A percentile compares a stretch with the other conserved stretches of the same genome.
These are phyloP conservation scores for Prunella vulgaris DNA, from an alignment of 257 asterid species.

Conservation along the genomic window DNA sequence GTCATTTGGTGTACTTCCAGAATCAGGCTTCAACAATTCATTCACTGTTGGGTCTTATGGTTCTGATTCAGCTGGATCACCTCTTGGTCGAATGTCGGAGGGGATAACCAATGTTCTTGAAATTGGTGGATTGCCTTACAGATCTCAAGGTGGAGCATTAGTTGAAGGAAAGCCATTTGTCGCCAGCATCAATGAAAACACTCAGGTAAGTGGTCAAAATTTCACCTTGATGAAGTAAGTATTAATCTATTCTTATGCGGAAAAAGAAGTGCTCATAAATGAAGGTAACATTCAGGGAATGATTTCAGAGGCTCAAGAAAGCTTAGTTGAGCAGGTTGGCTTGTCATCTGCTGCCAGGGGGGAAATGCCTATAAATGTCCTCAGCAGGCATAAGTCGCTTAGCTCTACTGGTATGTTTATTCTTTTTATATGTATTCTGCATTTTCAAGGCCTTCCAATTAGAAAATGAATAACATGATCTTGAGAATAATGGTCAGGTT, in stretches of 20 bases:
- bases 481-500: conserved; percentile 39
- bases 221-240: conserved; percentile 2
- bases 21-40: conserved; percentile 40
- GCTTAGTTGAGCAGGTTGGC: conserved; percentile 33
- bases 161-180: conserved; percentile 35
- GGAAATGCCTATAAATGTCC: conserved; percentile 38
- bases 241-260: conserved; percentile 12
- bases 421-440: background rate
- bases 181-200: conserved; percentile 35
- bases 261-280: conserved; percentile 24
- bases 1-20: conserved; percentile 39
- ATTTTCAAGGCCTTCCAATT: background rate
- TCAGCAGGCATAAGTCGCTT: conserved; percentile 47
- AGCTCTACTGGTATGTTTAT: conserved; percentile 47
- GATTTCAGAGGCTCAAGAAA: conserved; percentile 43
- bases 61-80: conserved; percentile 52
- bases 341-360: conserved; percentile 24
- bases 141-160: conserved; percentile 48
- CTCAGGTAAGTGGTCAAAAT: conserved; percentile 46
- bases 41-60: conserved; percentile 52
- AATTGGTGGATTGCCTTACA: conserved; percentile 44
- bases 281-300: conserved; percentile 46
- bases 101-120: conserved; percentile 34
- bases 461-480: conserved; percentile 11
- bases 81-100: conserved; percentile 40